Evolutionary conservation across 2,329 filamentous ascomycete species (phyloP).

Genomic region (Cordyceps cicadae): DNA sequence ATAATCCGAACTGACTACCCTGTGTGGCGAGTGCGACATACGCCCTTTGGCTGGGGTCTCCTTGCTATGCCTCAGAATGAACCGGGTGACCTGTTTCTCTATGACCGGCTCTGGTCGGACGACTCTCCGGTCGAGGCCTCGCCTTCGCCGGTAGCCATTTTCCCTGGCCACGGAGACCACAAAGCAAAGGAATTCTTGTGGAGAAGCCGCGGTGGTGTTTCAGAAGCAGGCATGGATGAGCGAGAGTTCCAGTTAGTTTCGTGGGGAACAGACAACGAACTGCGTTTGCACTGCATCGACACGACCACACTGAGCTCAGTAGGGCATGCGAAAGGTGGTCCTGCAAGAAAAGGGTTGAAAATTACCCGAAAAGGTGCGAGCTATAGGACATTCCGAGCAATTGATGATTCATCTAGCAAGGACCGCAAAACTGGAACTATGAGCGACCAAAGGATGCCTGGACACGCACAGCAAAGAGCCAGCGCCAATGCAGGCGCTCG

Average conservation of each 20-base stretch:
- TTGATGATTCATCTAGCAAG: slow-evolving; percentile 49
- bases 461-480: slow-evolving; percentile 34
- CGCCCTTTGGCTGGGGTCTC: slow-evolving; percentile 78
- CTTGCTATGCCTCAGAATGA: slow-evolving; percentile 89
- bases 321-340: slow-evolving; percentile 63
- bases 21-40: slow-evolving; percentile 84
- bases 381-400: slow-evolving; percentile 77
- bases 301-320: slow-evolving; percentile 56
- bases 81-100: slow-evolving; percentile 76
- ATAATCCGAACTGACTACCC: slow-evolving; percentile 77
- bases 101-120: slow-evolving; percentile 52
- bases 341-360: slow-evolving; percentile 55
- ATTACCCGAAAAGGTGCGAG: slow-evolving; percentile 75
- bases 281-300: slow-evolving; percentile 69
- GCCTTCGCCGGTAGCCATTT: slow-evolving; percentile 46
- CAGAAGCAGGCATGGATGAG: slow-evolving; percentile 63
- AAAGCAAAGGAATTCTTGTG: slow-evolving; percentile 89
- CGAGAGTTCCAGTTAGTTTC: slow-evolving; percentile 89
- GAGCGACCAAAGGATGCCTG: slow-evolving; percentile 48
- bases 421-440: slow-evolving; percentile 55
- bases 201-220: slow-evolving; percentile 64
- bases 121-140: slow-evolving; percentile 36
- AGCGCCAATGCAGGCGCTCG: slow-evolving; percentile 37
- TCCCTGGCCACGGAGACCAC: slow-evolving; percentile 52
- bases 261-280: slow-evolving; percentile 79